Evolutionary conservation across 2,329 filamentous ascomycete genomes (phyloP).

Genomic region (Ilyonectria robusta): DNA sequence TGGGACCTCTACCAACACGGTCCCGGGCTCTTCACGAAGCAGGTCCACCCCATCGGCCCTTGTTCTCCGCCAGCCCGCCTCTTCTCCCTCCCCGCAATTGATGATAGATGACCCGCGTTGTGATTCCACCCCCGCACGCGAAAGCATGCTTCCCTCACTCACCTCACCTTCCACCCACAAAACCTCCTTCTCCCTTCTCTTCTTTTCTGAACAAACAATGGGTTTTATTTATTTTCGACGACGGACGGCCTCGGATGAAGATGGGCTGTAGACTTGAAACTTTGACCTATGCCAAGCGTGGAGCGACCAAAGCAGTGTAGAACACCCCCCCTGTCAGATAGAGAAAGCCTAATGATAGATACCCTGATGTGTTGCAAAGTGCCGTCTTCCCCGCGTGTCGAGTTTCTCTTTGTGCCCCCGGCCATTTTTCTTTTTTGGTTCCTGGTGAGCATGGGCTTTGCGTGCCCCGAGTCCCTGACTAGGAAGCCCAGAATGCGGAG

Average conservation of each 20-base stretch:
- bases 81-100: conserved; percentile 20
- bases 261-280: conserved; percentile 21
- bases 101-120: conserved; percentile 31
- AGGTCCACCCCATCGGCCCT: conserved; percentile 24
- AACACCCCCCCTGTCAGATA: conserved; percentile 30
- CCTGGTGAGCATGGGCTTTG: neutral
- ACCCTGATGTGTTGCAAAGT: conserved; percentile 30
- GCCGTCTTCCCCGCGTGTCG: neutral
- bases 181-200: neutral
- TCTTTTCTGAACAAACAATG: conserved; percentile 22
- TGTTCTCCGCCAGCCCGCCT: conserved; percentile 25
- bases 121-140: conserved; percentile 18
- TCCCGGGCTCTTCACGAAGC: conserved; percentile 28
- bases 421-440: neutral
- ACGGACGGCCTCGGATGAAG: conserved; percentile 19
- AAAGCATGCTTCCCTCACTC: conserved; percentile 6
- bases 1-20: conserved; percentile 17
- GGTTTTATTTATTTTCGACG: conserved; percentile 21
- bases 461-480: conserved; percentile 8
- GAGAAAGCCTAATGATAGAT: conserved; percentile 33
- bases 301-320: conserved; percentile 28
- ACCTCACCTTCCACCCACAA: conserved; percentile 4
- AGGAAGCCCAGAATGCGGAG: conserved; percentile 11
- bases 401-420: neutral
- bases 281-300: conserved; percentile 24